Evolutionary conservation across 306 rosid genomes (phyloP).

Genomic region (Prunus armeniaca): DNA sequence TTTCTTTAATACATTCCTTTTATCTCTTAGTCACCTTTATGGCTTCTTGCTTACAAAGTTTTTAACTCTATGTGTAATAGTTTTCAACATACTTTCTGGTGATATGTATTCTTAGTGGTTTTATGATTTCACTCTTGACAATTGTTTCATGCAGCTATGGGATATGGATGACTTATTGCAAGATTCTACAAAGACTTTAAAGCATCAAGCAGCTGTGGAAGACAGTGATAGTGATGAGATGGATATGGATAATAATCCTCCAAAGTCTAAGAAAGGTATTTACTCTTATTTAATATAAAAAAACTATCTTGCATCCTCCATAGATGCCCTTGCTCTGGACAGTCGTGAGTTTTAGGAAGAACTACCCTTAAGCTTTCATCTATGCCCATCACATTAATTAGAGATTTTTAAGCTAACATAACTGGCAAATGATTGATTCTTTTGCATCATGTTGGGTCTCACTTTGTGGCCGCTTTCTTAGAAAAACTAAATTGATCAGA

Average conservation of each 20-base stretch:
- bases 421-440: no score
- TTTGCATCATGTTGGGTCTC: no score
- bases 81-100: neutral
- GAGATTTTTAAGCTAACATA: neutral
- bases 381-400: neutral
- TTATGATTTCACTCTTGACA: neutral
- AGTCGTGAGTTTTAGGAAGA: neutral
- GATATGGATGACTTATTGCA: constrained; percentile 64
- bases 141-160: constrained; percentile 56
- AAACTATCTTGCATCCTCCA: neutral
- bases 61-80: neutral
- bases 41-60: neutral
- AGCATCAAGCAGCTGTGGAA: constrained; percentile 24
- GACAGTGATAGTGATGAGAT: constrained; percentile 53
- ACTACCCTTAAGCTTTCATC: neutral
- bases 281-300: neutral
- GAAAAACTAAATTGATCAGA: no score
- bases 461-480: no score
- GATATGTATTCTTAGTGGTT: neutral
- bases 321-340: neutral
- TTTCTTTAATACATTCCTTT: neutral
- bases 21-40: neutral
- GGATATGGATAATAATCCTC: constrained; percentile 50
- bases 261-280: constrained; percentile 41
- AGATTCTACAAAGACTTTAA: constrained; percentile 32